Conservation (phyloP, 129 eudicot species). For the Tagetes patula region DNA sequence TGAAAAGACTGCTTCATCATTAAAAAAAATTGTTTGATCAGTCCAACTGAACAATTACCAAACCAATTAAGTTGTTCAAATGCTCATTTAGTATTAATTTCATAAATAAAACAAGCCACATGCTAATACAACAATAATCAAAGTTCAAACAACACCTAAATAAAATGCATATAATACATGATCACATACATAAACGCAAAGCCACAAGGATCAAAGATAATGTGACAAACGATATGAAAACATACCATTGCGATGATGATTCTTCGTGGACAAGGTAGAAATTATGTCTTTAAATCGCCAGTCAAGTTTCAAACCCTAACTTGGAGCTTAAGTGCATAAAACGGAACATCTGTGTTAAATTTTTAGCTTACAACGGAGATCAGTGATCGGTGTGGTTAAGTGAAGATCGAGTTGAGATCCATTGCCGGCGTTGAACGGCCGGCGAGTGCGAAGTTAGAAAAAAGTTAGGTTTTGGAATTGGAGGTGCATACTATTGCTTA, state of each 20-base stretch:
- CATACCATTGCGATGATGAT: slow-evolving; percentile 33
- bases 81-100: slow-evolving; percentile 1
- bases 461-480: slow-evolving; percentile 34
- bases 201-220: not conserved
- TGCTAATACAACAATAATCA: not conserved
- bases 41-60: not conserved
- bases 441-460: slow-evolving; percentile 26
- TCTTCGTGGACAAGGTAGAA: slow-evolving; percentile 16
- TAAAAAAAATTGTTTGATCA: slow-evolving; percentile 6
- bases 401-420: slow-evolving; percentile 16
- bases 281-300: slow-evolving; percentile 13
- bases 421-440: slow-evolving; percentile 39
- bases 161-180: not conserved
- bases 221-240: not conserved
- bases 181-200: slow-evolving; percentile 6
- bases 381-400: slow-evolving; percentile 14
- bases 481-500: slow-evolving; percentile 7
- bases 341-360: not conserved
- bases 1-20: slow-evolving; percentile 47
- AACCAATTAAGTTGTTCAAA: slow-evolving; percentile 1
- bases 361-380: slow-evolving; percentile 12
- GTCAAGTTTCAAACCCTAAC: slow-evolving; percentile 24
- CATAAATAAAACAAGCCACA: not conserved
- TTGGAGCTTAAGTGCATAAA: not conserved
- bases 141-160: slow-evolving; percentile 1